A percentile compares a stretch with the other conserved stretches of the same genome.
Conservation (phyloP, 441 rosid genomes). For the Erodium moschatum region DNA sequence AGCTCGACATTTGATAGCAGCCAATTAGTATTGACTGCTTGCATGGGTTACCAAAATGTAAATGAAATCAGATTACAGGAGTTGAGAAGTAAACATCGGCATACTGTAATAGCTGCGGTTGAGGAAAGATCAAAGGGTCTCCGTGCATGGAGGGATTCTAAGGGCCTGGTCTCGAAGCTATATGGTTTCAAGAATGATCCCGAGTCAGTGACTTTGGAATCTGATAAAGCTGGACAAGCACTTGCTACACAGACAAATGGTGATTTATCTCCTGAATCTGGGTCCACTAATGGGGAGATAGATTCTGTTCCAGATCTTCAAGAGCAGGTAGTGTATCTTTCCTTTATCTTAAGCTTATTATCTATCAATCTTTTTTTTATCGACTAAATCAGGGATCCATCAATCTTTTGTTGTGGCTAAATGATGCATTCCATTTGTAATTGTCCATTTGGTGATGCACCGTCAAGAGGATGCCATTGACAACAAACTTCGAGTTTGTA, state of each 20-base stretch:
- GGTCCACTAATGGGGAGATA: conserved; percentile 58
- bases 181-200: conserved; percentile 77
- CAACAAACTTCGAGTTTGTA: neutral
- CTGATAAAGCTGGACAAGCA: conserved; percentile 25
- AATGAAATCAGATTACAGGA: conserved; percentile 65
- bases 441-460: no score
- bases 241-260: conserved; percentile 41
- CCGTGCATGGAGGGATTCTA: conserved; percentile 77
- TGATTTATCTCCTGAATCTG: conserved; percentile 61
- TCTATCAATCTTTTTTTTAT: neutral
- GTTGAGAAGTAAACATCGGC: conserved; percentile 80
- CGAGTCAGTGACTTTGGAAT: neutral
- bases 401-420: no score
- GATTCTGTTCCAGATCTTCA: conserved; percentile 80
- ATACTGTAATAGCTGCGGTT: conserved; percentile 61
- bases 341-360: conserved; percentile 2
- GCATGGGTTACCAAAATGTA: conserved; percentile 98
- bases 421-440: no score
- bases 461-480: neutral
- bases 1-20: conserved; percentile 99
- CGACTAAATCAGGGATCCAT: no score
- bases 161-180: conserved; percentile 85
- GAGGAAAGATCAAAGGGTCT: conserved; percentile 95
- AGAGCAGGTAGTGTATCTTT: conserved; percentile 54
- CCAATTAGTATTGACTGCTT: conserved; percentile 94